These are phyloP conservation scores for Paraphoma sp. DNA, from an alignment of 2,329 filamentous ascomycete species.

Conservation along the genomic window DNA sequence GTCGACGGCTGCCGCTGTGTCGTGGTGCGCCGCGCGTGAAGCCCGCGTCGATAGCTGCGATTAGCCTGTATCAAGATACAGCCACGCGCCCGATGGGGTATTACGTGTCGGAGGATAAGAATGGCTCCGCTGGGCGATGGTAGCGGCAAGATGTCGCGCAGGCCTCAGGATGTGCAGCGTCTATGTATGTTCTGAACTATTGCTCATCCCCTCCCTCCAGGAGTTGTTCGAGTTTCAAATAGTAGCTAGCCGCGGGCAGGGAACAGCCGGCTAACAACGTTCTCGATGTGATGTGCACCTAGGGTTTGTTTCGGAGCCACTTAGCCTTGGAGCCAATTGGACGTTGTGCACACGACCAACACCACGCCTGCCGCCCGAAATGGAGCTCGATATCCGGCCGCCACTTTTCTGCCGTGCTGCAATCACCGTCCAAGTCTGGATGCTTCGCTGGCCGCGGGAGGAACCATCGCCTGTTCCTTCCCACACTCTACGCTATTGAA, in stretches of 20 bases:
- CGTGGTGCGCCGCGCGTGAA: slow-evolving; percentile 1
- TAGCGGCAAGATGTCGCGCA: background rate
- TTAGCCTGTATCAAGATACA: slow-evolving; percentile 10
- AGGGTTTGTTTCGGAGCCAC: slow-evolving; percentile 9
- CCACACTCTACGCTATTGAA: slow-evolving; percentile 11
- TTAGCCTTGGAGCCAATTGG: slow-evolving; percentile 1
- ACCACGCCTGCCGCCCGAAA: background rate
- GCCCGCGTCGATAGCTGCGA: slow-evolving; percentile 3
- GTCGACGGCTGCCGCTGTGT: slow-evolving; percentile 3
- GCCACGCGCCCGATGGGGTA: slow-evolving; percentile 7
- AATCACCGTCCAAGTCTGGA: background rate
- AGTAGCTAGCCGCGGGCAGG: slow-evolving; percentile 18
- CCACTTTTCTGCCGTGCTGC: slow-evolving; percentile 5
- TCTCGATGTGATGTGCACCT: slow-evolving; percentile 1
- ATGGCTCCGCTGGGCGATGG: background rate
- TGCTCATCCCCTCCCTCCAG: slow-evolving; percentile 7
- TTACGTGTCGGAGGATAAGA: background rate
- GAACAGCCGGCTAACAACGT: slow-evolving; percentile 9
- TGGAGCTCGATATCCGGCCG: background rate
- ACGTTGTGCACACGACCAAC: background rate
- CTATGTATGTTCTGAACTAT: background rate
- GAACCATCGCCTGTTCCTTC: slow-evolving; percentile 7
- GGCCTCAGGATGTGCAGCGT: background rate
- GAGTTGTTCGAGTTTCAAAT: slow-evolving; percentile 25
- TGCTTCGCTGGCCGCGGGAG: background rate